These are phyloP conservation scores for Eucalyptus dawsonii DNA, from an alignment of 345 rosid genomes.

Conservation along the genomic window DNA sequence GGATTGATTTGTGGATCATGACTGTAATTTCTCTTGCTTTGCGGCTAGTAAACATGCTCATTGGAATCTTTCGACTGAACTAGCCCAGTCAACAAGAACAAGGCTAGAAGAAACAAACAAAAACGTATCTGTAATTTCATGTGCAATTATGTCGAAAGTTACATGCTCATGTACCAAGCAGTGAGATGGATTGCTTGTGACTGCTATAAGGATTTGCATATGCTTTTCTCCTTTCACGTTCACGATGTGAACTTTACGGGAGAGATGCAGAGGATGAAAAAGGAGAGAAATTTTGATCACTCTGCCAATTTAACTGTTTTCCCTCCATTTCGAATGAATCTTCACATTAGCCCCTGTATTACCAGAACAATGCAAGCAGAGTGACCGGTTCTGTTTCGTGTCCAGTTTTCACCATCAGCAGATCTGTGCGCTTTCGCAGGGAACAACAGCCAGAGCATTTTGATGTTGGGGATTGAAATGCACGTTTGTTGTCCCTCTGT, in stretches of 20 bases:
- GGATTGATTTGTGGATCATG: background rate
- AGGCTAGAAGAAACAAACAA: accelerated
- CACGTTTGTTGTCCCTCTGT: background rate
- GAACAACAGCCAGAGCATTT: background rate
- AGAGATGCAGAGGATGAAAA: background rate
- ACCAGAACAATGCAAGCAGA: background rate
- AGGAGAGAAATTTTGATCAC: background rate
- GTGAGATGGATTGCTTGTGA: background rate
- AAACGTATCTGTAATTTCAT: background rate
- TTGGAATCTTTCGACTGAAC: background rate
- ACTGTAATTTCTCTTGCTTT: background rate
- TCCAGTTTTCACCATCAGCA: background rate
- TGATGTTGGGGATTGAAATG: background rate
- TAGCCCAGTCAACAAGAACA: background rate
- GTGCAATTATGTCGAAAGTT: background rate
- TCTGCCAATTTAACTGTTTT: background rate
- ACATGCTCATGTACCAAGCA: background rate
- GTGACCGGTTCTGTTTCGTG: background rate
- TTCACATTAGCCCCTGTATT: background rate
- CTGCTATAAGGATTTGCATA: background rate
- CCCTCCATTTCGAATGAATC: background rate
- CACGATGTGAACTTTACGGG: background rate
- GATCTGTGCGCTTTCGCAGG: background rate
- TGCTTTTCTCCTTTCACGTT: background rate
- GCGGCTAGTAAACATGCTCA: background rate